phyloP scores from a whole-genome alignment of 495 filamentous ascomycete species.

The Extremus antarcticus region DNA sequence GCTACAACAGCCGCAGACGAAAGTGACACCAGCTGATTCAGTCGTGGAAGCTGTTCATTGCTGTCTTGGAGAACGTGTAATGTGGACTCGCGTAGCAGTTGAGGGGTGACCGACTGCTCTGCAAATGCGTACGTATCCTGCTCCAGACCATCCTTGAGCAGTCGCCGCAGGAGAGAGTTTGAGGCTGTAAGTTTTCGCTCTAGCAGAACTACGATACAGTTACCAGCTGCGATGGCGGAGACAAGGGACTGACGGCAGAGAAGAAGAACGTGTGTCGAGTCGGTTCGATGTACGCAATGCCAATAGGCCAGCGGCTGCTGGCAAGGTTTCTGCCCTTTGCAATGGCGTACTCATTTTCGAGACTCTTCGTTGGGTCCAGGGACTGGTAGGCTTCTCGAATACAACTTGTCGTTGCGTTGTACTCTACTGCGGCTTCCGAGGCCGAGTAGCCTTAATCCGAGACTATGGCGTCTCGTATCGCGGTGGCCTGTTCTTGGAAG shows the following conservation, averaged over 20 bases:
- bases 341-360: slow-evolving; percentile 42
- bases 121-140: slow-evolving; percentile 36
- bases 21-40: slow-evolving; percentile 26
- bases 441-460: slow-evolving; percentile 29
- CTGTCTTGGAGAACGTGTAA: slow-evolving; percentile 17
- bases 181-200: slow-evolving; percentile 29
- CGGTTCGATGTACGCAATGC: slow-evolving; percentile 44
- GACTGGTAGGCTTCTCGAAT: slow-evolving; percentile 36
- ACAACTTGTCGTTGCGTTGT: slow-evolving; percentile 32
- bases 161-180: slow-evolving; percentile 30
- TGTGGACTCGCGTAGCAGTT: neutral
- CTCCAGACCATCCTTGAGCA: slow-evolving; percentile 35
- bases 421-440: slow-evolving; percentile 36
- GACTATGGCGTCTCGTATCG: slow-evolving; percentile 33
- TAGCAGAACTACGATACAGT: slow-evolving; percentile 42
- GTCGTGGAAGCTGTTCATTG: slow-evolving; percentile 1
- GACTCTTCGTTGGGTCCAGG: slow-evolving; percentile 31
- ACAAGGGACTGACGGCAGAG: slow-evolving; percentile 35
- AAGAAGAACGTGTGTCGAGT: slow-evolving; percentile 39
- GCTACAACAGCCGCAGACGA: slow-evolving; percentile 32
- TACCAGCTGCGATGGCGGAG: slow-evolving; percentile 42
- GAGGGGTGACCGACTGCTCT: neutral
- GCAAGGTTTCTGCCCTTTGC: slow-evolving; percentile 32
- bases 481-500: slow-evolving; percentile 26
- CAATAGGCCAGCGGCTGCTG: slow-evolving; percentile 24